phyloP scores from a whole-genome alignment of 257 asterid species.

The Gynochthodes officinalis region DNA sequence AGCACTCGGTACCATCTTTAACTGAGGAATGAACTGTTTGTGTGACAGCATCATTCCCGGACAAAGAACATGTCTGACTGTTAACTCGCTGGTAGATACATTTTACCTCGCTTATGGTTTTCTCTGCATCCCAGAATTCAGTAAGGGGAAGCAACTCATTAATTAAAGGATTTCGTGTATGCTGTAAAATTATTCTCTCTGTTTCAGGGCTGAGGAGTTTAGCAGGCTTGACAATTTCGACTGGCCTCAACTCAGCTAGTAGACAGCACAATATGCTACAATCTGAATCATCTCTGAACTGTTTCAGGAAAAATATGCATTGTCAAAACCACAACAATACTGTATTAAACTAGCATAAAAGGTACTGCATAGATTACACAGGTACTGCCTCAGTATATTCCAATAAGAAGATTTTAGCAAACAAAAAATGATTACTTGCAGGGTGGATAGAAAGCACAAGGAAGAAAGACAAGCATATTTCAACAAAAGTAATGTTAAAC shows the following conservation, averaged over 20 bases:
- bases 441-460: background rate
- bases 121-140: constrained; percentile 94
- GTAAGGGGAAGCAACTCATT: constrained; percentile 83
- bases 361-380: background rate
- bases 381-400: constrained; percentile 4
- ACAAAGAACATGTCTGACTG: constrained; percentile 31
- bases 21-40: constrained; percentile 30
- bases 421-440: background rate
- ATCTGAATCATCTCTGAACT: constrained; percentile 93
- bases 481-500: background rate
- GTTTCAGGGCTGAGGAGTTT: constrained; percentile 82
- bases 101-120: constrained; percentile 62
- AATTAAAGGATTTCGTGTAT: constrained; percentile 77
- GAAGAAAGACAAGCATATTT: background rate
- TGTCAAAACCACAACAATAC: background rate
- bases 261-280: constrained; percentile 82
- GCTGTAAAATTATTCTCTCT: constrained; percentile 67
- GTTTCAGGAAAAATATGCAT: constrained; percentile 22
- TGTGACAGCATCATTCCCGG: constrained; percentile 29
- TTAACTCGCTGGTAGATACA: constrained; percentile 43
- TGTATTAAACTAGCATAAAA: background rate
- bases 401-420: background rate
- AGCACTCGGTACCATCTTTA: constrained; percentile 36
- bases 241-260: constrained; percentile 90
- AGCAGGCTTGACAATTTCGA: constrained; percentile 88